Evolutionary conservation across 495 filamentous ascomycete genomes (phyloP).

Genomic region (Evansstolkia leycettana): DNA sequence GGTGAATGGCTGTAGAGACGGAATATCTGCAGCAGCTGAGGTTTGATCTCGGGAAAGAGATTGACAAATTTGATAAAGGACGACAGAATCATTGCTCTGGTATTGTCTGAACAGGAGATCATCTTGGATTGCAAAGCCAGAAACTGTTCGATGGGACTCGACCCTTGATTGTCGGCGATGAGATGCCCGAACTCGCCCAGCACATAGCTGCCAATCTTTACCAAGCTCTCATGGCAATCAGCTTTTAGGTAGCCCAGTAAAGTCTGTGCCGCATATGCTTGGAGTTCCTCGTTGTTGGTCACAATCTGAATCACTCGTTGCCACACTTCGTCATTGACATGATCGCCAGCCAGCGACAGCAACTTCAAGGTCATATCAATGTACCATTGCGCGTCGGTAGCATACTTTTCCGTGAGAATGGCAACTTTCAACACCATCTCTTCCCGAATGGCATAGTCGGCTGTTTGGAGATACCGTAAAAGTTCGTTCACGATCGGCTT

Average conservation of each 20-base stretch:
- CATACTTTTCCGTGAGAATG: conserved; percentile 96
- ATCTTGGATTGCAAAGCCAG: conserved; percentile 86
- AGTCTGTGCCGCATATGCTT: conserved; percentile 91
- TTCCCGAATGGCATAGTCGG: conserved; percentile 94
- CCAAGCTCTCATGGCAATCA: conserved; percentile 91
- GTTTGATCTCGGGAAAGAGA: conserved; percentile 96
- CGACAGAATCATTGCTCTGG: conserved; percentile 86
- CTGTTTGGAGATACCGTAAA: conserved; percentile 85
- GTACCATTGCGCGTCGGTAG: conserved; percentile 97
- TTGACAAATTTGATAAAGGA: conserved; percentile 97
- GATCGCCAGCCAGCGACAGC: conserved; percentile 92
- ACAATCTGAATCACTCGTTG: conserved; percentile 98
- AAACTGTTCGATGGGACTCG: conserved; percentile 96
- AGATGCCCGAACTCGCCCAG: conserved; percentile 96
- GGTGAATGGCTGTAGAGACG: conserved; percentile 85
- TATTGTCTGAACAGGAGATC: conserved; percentile 74
- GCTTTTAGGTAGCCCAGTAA: conserved; percentile 81
- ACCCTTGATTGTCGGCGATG: conserved; percentile 86
- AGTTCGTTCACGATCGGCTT: conserved; percentile 88
- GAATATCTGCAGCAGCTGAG: conserved; percentile 84
- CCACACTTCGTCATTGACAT: conserved; percentile 99
- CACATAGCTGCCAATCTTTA: conserved; percentile 95
- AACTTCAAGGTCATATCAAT: conserved; percentile 93
- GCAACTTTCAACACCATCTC: conserved; percentile 99
- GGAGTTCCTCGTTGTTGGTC: conserved; percentile 97